A percentile compares a stretch with the other conserved stretches of the same genome.
These are phyloP conservation scores for Acephala macrosclerotiorum DNA, from an alignment of 2,329 filamentous ascomycete species.

Conservation along the genomic window DNA sequence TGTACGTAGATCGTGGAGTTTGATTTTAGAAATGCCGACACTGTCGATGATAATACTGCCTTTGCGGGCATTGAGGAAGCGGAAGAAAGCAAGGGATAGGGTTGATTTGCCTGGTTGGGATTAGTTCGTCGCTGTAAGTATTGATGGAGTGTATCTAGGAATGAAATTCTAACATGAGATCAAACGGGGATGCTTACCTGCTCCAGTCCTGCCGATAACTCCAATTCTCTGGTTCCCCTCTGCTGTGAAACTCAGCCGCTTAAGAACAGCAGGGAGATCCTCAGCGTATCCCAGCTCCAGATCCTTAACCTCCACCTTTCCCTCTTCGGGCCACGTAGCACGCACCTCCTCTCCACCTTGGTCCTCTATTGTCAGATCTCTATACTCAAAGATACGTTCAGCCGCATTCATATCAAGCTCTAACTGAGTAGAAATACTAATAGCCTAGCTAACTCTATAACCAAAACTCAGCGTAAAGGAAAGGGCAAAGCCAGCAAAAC, in stretches of 20 bases:
- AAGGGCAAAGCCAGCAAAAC: constrained; percentile 76
- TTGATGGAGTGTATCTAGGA: constrained; percentile 11
- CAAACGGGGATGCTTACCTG: constrained; percentile 33
- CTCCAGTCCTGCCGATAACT: constrained; percentile 41
- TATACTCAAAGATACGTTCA: constrained; percentile 78
- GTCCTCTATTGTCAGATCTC: constrained; percentile 69
- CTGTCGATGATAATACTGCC: constrained; percentile 42
- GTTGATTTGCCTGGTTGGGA: constrained; percentile 37
- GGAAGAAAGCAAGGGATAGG: constrained; percentile 36
- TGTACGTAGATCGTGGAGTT: constrained; percentile 40
- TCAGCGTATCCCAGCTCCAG: constrained; percentile 76
- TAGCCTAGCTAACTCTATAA: constrained; percentile 64
- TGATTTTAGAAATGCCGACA: constrained; percentile 42
- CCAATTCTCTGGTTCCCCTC: constrained; percentile 61
- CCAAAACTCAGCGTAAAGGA: constrained; percentile 76
- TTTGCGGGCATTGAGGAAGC: constrained; percentile 48
- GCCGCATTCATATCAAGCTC: constrained; percentile 81
- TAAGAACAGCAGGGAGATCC: constrained; percentile 73
- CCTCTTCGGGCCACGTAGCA: constrained; percentile 76
- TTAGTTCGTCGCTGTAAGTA: constrained; percentile 19
- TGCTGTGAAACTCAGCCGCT: constrained; percentile 70
- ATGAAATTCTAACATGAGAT: constrained; percentile 25
- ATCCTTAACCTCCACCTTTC: constrained; percentile 73
- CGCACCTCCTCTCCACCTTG: constrained; percentile 66
- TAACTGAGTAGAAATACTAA: constrained; percentile 70